phyloP scores from a whole-genome alignment of 1,284 basidiomycete species.

The Leccinum griseonigrum region DNA sequence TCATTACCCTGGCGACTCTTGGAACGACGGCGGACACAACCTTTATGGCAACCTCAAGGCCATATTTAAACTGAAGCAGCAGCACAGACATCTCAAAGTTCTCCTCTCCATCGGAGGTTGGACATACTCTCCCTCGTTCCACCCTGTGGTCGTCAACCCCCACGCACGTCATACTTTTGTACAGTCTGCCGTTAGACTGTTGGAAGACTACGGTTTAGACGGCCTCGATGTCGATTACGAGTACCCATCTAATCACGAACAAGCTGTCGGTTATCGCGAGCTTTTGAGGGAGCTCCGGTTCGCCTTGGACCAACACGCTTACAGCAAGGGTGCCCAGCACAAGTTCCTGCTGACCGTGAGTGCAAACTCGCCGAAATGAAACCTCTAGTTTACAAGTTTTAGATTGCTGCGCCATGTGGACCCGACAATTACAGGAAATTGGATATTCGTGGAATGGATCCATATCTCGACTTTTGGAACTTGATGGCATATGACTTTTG shows the following conservation, averaged over 20 bases:
- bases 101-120: conserved; percentile 89
- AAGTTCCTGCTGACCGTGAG: conserved; percentile 75
- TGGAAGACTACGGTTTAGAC: conserved; percentile 80
- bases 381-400: conserved; percentile 12
- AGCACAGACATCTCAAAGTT: conserved; percentile 82
- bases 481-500: conserved; percentile 91
- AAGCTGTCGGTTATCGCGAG: conserved; percentile 72
- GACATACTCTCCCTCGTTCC: conserved; percentile 82
- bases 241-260: conserved; percentile 69
- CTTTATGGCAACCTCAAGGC: conserved; percentile 95
- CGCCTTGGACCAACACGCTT: conserved; percentile 67
- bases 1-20: conserved; percentile 82
- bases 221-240: conserved; percentile 85
- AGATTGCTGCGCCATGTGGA: conserved; percentile 95
- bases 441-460: conserved; percentile 82
- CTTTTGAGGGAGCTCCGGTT: conserved; percentile 69
- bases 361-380: conserved; percentile 3
- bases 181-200: conserved; percentile 67
- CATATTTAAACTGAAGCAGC: conserved; percentile 86
- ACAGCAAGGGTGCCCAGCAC: conserved; percentile 54
- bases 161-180: conserved; percentile 75
- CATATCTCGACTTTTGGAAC: conserved; percentile 92
- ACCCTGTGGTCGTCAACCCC: conserved; percentile 69
- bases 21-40: conserved; percentile 84
- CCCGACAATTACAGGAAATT: conserved; percentile 80